phyloP scores from a whole-genome alignment of 805 yeast species.

The Sugiyamaella valdiviana region DNA sequence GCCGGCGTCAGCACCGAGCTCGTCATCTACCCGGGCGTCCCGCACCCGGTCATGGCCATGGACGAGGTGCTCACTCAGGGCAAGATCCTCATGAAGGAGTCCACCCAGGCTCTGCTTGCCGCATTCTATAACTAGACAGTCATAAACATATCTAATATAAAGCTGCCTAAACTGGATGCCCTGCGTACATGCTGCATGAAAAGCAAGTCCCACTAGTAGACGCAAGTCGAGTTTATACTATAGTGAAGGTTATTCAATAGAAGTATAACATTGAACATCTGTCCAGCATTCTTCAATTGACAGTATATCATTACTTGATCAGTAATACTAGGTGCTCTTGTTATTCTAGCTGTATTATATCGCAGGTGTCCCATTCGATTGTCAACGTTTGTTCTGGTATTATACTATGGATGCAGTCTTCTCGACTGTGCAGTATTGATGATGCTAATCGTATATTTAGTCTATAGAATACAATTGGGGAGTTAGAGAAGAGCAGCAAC shows the following conservation, averaged over 20 bases:
- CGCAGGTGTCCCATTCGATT: too few species aligned
- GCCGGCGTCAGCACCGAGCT: constrained; percentile 29
- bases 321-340: not conserved
- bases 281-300: too few species aligned
- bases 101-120: constrained; percentile 8
- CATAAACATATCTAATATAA: not conserved
- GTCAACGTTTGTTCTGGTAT: too few species aligned
- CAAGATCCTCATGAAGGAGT: constrained; percentile 8
- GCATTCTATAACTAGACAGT: constrained; percentile 8
- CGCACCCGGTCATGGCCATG: constrained; percentile 46
- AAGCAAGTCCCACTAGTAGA: not conserved
- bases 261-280: too few species aligned
- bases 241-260: too few species aligned
- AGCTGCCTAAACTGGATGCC: not conserved
- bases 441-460: too few species aligned
- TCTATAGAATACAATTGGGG: too few species aligned
- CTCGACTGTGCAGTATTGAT: too few species aligned
- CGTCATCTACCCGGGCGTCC: constrained; percentile 37
- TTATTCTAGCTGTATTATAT: too few species aligned
- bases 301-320: not conserved
- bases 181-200: too few species aligned
- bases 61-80: constrained; percentile 32
- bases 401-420: too few species aligned
- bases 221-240: not conserved
- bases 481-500: not conserved